A percentile compares a stretch with the other conserved stretches of the same genome.
Evolutionary conservation across 768 basidiomycete species (phyloP).

Genomic region (Wakefieldia striispora): DNA sequence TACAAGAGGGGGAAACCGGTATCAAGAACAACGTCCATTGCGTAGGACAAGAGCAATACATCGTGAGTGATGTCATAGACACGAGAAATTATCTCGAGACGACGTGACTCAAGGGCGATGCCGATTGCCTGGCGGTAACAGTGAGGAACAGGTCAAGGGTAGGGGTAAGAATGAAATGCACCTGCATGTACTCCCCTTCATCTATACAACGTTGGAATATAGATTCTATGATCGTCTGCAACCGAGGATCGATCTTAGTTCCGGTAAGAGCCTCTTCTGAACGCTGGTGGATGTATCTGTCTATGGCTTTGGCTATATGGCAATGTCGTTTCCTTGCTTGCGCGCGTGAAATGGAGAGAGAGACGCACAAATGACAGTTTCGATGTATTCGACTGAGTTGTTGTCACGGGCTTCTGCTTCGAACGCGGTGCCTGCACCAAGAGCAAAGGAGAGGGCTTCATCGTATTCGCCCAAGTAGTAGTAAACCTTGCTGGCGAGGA

Average conservation of each 20-base stretch:
- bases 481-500: slow-evolving; percentile 97
- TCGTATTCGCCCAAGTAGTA: slow-evolving; percentile 95
- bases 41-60: slow-evolving; percentile 78
- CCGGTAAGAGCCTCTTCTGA: slow-evolving; percentile 47
- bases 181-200: slow-evolving; percentile 91
- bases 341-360: not conserved
- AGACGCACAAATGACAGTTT: slow-evolving; percentile 89
- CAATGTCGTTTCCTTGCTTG: not conserved
- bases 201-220: slow-evolving; percentile 85
- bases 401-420: slow-evolving; percentile 62
- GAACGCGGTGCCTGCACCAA: slow-evolving; percentile 86
- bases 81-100: slow-evolving; percentile 80
- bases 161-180: slow-evolving; percentile 28
- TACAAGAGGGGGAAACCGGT: slow-evolving; percentile 86
- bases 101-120: slow-evolving; percentile 88
- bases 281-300: slow-evolving; percentile 81
- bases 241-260: slow-evolving; percentile 71
- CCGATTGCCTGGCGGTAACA: slow-evolving; percentile 71
- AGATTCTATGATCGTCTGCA: slow-evolving; percentile 83
- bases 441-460: slow-evolving; percentile 92
- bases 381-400: slow-evolving; percentile 83
- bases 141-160: slow-evolving; percentile 8
- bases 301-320: slow-evolving; percentile 85
- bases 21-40: slow-evolving; percentile 89
- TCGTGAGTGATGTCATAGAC: slow-evolving; percentile 77